Percentiles rank a stretch among this genome's conserved stretches.
Evolutionary conservation across 2,329 filamentous ascomycete genomes (phyloP).

Genomic region (Zymoseptoria passerinii): DNA sequence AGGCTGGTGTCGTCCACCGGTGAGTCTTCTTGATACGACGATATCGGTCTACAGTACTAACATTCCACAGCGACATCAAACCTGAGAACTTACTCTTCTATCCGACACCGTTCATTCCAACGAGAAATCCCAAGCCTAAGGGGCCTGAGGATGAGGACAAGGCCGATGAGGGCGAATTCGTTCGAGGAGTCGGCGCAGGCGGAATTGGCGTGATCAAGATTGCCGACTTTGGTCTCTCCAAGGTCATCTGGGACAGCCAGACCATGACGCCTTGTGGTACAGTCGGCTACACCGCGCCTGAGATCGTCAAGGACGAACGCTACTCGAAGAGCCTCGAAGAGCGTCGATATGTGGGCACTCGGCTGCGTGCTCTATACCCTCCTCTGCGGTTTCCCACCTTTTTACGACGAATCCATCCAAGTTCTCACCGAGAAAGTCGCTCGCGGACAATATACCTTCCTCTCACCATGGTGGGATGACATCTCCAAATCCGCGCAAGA

Average conservation of each 20-base stretch:
- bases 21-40: slow-evolving; percentile 40
- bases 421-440: slow-evolving; percentile 96
- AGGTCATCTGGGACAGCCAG: slow-evolving; percentile 95
- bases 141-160: slow-evolving; percentile 93
- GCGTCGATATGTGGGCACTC: slow-evolving; percentile 98
- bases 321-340: slow-evolving; percentile 98
- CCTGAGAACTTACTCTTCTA: slow-evolving; percentile 95
- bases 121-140: slow-evolving; percentile 69
- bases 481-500: slow-evolving; percentile 94
- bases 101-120: slow-evolving; percentile 71
- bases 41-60: slow-evolving; percentile 24
- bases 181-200: slow-evolving; percentile 70
- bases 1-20: slow-evolving; percentile 94
- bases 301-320: slow-evolving; percentile 97
- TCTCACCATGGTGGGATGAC: slow-evolving; percentile 99
- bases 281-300: slow-evolving; percentile 93
- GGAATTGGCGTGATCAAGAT: slow-evolving; percentile 96
- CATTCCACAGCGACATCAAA: slow-evolving; percentile 74
- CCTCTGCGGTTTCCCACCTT: slow-evolving; percentile 93
- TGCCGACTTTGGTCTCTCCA: slow-evolving; percentile 93
- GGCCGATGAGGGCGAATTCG: slow-evolving; percentile 89
- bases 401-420: slow-evolving; percentile 97
- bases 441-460: slow-evolving; percentile 90
- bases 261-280: slow-evolving; percentile 99
- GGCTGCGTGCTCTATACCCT: slow-evolving; percentile 95